Conservation (phyloP, 2,329 filamentous ascomycete genomes). For the Orbilia brochopaga region DNA sequence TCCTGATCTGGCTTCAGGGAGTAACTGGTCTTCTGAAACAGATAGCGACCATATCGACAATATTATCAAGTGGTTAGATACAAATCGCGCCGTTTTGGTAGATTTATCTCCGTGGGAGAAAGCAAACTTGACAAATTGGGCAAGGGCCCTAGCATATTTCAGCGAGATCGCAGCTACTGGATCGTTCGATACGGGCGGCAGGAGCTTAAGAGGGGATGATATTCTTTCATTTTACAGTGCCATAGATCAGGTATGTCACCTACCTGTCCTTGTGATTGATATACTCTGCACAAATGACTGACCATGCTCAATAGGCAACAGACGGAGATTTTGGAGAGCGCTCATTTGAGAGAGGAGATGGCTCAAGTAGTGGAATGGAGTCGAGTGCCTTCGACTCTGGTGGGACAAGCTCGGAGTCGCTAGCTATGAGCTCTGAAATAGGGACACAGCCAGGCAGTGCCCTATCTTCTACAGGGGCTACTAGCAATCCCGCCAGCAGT, state of each 20-base stretch:
- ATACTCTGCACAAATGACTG: background rate
- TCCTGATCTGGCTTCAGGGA: conserved; percentile 13
- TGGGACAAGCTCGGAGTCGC: background rate
- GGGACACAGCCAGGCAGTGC: too few relatives aligned
- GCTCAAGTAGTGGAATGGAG: background rate
- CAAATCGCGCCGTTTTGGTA: conserved; percentile 7
- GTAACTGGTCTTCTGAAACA: background rate
- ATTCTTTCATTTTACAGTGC: conserved; percentile 32
- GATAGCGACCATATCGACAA: conserved; percentile 14
- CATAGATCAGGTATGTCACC: conserved; percentile 28
- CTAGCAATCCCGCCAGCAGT: too few relatives aligned
- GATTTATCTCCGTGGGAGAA: conserved; percentile 23
- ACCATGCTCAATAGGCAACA: conserved; percentile 7
- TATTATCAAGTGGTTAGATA: conserved; percentile 27
- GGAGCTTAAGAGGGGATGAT: conserved; percentile 16
- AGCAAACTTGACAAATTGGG: conserved; percentile 45
- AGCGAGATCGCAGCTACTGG: conserved; percentile 30
- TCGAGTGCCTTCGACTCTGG: too few relatives aligned
- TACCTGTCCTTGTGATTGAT: too few relatives aligned
- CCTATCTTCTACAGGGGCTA: too few relatives aligned
- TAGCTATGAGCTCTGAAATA: too few relatives aligned
- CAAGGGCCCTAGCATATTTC: conserved; percentile 36
- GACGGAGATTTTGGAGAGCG: background rate
- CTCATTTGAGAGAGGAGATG: background rate
- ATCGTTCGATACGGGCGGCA: conserved; percentile 22